A percentile compares a stretch with the other conserved stretches of the same genome.
Conservation (phyloP, 2,329 filamentous ascomycete genomes). For the Aspergillus floridensis region DNA sequence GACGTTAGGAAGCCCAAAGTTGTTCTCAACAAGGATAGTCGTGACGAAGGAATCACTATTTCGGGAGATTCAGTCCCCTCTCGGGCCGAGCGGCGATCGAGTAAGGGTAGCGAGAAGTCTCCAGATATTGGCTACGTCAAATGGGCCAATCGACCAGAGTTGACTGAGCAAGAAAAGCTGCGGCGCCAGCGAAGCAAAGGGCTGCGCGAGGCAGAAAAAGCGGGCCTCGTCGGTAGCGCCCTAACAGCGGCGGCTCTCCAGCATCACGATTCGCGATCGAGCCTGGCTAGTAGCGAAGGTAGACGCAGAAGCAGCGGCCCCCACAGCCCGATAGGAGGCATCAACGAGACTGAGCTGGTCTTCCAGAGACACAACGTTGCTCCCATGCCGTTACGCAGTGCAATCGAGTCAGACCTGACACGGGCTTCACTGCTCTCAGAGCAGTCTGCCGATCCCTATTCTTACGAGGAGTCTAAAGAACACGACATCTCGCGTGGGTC, state of each 20-base stretch:
- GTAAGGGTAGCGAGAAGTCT: slow-evolving; percentile 49
- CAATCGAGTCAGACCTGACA: slow-evolving; percentile 82
- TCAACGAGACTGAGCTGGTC: slow-evolving; percentile 55
- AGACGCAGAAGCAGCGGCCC: slow-evolving; percentile 41
- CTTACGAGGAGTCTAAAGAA: slow-evolving; percentile 60
- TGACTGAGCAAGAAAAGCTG: slow-evolving; percentile 52
- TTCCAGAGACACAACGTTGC: slow-evolving; percentile 61
- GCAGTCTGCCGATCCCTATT: slow-evolving; percentile 69
- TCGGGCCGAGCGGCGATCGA: slow-evolving; percentile 52
- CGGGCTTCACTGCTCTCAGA: slow-evolving; percentile 83
- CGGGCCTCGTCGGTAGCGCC: slow-evolving; percentile 54
- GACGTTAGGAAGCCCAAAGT: slow-evolving; percentile 62
- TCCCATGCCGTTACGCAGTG: slow-evolving; percentile 85
- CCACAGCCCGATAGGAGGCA: slow-evolving; percentile 40
- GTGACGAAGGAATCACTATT: slow-evolving; percentile 58
- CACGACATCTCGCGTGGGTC: slow-evolving; percentile 63
- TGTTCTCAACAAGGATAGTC: slow-evolving; percentile 57
- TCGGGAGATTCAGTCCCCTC: slow-evolving; percentile 53
- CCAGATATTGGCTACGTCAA: slow-evolving; percentile 48
- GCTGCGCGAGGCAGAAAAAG: slow-evolving; percentile 55
- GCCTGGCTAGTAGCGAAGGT: slow-evolving; percentile 45
- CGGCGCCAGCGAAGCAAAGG: slow-evolving; percentile 56
- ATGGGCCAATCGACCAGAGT: slow-evolving; percentile 48
- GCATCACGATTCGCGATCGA: slow-evolving; percentile 64
- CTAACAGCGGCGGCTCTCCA: slow-evolving; percentile 62